Conservation (phyloP, 202 grass and related monocot species). For the Cymbopogon flexuosus region DNA sequence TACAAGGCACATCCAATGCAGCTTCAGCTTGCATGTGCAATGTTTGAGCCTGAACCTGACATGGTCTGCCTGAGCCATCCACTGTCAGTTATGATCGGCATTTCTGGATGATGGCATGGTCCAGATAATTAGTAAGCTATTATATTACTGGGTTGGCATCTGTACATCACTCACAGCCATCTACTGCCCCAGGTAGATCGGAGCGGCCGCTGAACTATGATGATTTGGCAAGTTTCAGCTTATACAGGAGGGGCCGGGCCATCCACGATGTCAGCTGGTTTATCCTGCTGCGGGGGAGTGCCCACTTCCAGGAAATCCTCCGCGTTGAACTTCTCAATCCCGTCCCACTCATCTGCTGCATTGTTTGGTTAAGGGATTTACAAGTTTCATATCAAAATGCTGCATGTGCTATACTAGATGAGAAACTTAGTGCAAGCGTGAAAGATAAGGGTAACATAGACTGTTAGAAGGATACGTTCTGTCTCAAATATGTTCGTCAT, state of each 20-base stretch:
- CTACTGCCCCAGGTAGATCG: background rate
- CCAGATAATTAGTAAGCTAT: background rate
- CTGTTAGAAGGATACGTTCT: constrained; percentile 64
- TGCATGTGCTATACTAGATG: background rate
- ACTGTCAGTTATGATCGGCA: background rate
- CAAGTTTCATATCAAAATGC: constrained; percentile 22
- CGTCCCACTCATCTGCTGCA: constrained; percentile 43
- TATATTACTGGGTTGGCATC: constrained; percentile 16
- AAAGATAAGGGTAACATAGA: background rate
- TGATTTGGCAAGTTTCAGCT: constrained; percentile 30
- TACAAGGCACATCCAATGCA: constrained; percentile 2
- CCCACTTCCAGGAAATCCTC: constrained; percentile 57
- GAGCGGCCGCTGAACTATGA: background rate
- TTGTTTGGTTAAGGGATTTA: constrained; percentile 31
- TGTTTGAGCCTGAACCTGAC: background rate
- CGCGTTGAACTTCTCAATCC: constrained; percentile 34
- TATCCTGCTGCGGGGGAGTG: constrained; percentile 41
- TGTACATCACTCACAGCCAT: constrained; percentile 46
- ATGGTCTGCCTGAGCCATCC: background rate
- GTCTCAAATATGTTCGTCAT: constrained; percentile 79
- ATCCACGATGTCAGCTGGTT: constrained; percentile 18
- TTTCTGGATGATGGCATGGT: background rate
- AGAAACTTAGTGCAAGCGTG: background rate
- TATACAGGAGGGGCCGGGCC: constrained; percentile 17
- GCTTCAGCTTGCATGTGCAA: background rate